Base-by-base conservation (phyloP, 2,329 filamentous ascomycete species). In the Colletotrichum nymphaeae region DNA sequence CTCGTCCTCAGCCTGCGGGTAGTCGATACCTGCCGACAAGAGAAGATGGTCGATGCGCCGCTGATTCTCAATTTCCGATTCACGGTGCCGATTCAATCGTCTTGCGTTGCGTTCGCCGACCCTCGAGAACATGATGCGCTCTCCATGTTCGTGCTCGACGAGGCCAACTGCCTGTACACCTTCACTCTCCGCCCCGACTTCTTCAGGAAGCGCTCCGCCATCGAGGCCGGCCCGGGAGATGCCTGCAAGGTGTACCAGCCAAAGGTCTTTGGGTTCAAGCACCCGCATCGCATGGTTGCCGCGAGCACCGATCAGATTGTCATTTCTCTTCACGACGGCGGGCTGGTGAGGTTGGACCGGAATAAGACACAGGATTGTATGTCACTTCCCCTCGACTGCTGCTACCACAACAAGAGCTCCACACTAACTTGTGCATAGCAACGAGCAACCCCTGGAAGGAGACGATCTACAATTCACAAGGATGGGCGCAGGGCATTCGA, bases 91-190 rank as follows among this genome's bases (percentile, higher is more conserved):
- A 93, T 98, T 60, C 89, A 93, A 75, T 89, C 93, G 9, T 91
- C 92, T 30, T 97, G 96, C 76, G 89, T 99, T 74, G 93, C 93
- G 12, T 90, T 99, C 74, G 91, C 94, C 42, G 97, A 99, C 80
- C 88, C 92, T 7, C 87, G 91, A 74, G 93, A 94, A 73, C 93
- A 93, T 78, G 94, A 97, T 86, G 89, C 92, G 74, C 85, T 98
- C 64, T 93, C 90, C 77, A 89, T 95, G 56, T 97, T 95, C 82
- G 93, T 94, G 63, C 87, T 98, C 78, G 96, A 95, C 74, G 89
- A 91, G 74, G 87, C 89, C n/a, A 94, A 93, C 79, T 91, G 94
- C 76, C 87, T 99, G 22, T 95, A 95, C 83, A 95, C 94, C 14
- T 88, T 99, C 76, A 93, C 89, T n/a, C 84, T 99, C 63, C 92